Base-by-base conservation (phyloP, 2,329 filamentous ascomycete genomes). In the Hypoxylon sp. region DNA sequence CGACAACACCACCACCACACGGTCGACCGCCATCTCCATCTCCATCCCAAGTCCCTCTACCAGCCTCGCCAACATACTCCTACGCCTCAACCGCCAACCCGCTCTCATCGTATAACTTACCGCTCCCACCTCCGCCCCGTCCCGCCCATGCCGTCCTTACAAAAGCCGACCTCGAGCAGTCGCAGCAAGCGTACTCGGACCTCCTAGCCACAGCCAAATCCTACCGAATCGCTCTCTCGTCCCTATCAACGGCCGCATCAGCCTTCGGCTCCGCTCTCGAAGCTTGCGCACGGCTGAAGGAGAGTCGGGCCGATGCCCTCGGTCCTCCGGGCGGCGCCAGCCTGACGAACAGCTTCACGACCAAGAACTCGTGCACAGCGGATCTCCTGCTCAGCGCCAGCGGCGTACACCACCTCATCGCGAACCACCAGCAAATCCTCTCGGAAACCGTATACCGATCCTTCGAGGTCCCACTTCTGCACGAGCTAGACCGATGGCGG, bases 361-460 rank as follows among this genome's bases (percentile, higher is more conserved):
- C 80, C 46, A 65, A 77, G 41, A 82, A 82, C 46, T 78, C 82
- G 34, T 90, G 88, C 78, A 90, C 88, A 0, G 88, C 88, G 14
- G 88, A 90, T 77, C 82, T 83, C 56, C 81, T 91, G 46, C 80
- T 91, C 63, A 84, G 87, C 29, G 86, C 88, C 11, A 86, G 87
- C 32, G 89, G 89, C 34, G 83, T 91, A 41, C 89, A 91, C 74
- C 87, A 91, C 72, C 82, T 91, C 19, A 82, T 90, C 62, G 88
- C 88, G 47, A 91, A 91, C 78, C 89, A 91, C 80, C 87, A 90
- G 76, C 88, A 90, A 74, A 91, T 91, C 71, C 83, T 91, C 2
- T 87, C 84, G 68, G 89, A 91, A 78, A 90, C 88, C 0, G 87
- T 91, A 7, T 91, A 91, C 77, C 83, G 88, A 58, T 84, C 83